A percentile compares a stretch with the other conserved stretches of the same genome.
These are phyloP conservation scores for Mycena vitilis DNA, from an alignment of 768 basidiomycete genomes.

Conservation along the genomic window DNA sequence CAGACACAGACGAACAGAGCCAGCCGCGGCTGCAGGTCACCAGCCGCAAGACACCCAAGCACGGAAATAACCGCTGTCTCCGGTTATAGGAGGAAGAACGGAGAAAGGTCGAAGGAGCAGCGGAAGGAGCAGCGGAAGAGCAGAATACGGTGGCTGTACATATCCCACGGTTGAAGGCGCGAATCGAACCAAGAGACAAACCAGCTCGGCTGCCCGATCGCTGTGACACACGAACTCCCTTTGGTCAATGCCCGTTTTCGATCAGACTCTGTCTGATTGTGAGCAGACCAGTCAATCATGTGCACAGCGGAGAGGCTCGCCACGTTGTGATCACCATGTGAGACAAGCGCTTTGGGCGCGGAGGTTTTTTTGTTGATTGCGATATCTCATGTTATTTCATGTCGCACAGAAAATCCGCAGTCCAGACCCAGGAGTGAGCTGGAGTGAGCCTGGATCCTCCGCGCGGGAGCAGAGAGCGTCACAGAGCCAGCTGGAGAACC, in stretches of 20 bases:
- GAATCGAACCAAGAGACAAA: slow-evolving; percentile 1
- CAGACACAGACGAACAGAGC: neutral
- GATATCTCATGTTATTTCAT: no score
- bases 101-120: slow-evolving; percentile 3
- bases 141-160: slow-evolving; percentile 29
- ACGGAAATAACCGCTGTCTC: slow-evolving; percentile 13
- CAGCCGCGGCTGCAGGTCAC: no score
- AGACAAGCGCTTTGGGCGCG: neutral
- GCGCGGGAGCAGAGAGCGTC: no score
- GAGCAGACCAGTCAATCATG: slow-evolving; percentile 25
- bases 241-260: slow-evolving; percentile 32
- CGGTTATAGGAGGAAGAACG: slow-evolving; percentile 6
- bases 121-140: slow-evolving; percentile 18
- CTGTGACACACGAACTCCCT: slow-evolving; percentile 16
- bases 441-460: no score
- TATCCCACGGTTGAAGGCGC: neutral
- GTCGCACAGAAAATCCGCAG: no score
- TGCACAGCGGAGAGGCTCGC: slow-evolving; percentile 8
- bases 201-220: slow-evolving; percentile 2
- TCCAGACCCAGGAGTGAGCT: no score
- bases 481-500: neutral
- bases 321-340: slow-evolving; percentile 13
- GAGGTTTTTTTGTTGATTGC: slow-evolving; percentile 2
- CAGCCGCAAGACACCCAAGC: neutral
- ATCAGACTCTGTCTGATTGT: slow-evolving; percentile 34